Evolutionary conservation across 1,284 basidiomycete genomes (phyloP).

Genomic region (Tylopilus orsonianus): DNA sequence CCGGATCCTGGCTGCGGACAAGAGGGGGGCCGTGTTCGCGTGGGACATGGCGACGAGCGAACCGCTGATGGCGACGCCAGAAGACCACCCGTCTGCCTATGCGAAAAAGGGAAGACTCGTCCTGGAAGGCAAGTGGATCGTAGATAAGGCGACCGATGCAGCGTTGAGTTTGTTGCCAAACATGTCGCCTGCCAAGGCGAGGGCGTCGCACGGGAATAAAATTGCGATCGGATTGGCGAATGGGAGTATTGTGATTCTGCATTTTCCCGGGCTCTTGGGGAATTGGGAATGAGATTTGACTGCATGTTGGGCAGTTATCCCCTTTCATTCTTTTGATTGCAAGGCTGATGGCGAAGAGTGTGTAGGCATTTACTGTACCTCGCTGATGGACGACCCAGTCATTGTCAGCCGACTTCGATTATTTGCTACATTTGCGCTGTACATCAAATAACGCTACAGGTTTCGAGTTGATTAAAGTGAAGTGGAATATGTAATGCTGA

Average conservation of each 20-base stretch:
- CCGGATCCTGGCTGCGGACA: slow-evolving; percentile 30
- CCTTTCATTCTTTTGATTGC: too few species aligned
- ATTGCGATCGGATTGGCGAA: slow-evolving; percentile 33
- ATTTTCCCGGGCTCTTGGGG: slow-evolving; percentile 18
- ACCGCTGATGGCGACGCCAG: slow-evolving; percentile 19
- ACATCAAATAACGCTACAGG: too few species aligned
- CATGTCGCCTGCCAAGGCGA: slow-evolving; percentile 29
- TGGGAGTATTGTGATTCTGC: slow-evolving; percentile 30
- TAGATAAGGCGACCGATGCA: slow-evolving; percentile 17
- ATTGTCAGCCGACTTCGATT: too few species aligned
- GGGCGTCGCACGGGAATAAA: slow-evolving; percentile 22
- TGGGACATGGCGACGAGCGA: slow-evolving; percentile 29
- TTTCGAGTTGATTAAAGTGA: too few species aligned
- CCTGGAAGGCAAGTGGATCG: slow-evolving; percentile 28
- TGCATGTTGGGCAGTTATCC: too few species aligned
- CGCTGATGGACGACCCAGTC: too few species aligned
- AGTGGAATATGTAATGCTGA: too few species aligned
- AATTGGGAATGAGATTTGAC: too few species aligned
- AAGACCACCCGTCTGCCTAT: slow-evolving; percentile 21
- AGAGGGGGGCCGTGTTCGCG: slow-evolving; percentile 24
- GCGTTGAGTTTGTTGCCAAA: slow-evolving; percentile 27
- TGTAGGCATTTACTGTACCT: too few species aligned
- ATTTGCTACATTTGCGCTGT: too few species aligned
- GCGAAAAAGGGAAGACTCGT: slow-evolving; percentile 11
- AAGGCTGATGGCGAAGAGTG: too few species aligned